Conservation (phyloP, 2,329 filamentous ascomycete genomes). For the Fusarium pilosicola region DNA sequence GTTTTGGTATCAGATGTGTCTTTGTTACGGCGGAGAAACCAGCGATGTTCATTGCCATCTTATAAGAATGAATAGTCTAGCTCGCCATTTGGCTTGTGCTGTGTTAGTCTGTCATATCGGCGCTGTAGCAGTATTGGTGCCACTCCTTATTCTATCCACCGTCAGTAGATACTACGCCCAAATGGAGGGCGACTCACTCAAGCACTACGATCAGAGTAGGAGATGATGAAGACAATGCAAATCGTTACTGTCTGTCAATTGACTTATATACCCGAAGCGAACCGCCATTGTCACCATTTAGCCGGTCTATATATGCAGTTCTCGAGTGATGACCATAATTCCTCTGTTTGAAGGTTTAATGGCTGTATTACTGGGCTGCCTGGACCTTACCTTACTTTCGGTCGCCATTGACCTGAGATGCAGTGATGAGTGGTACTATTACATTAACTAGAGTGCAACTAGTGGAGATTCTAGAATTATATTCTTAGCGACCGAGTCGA, state of each 20-base stretch:
- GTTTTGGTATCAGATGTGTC: slow-evolving; percentile 20
- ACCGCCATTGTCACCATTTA: neutral
- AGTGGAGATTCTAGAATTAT: neutral
- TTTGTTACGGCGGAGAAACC: slow-evolving; percentile 6
- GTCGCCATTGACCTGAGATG: neutral
- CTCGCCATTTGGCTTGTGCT: slow-evolving; percentile 10
- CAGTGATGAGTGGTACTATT: neutral
- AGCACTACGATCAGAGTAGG: no score
- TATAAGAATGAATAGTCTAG: slow-evolving; percentile 10
- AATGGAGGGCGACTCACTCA: neutral
- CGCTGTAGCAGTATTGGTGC: slow-evolving; percentile 46
- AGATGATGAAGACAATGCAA: neutral
- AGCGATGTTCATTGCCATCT: slow-evolving; percentile 26
- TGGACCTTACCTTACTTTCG: neutral
- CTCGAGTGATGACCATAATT: slow-evolving; percentile 1
- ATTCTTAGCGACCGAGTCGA: neutral
- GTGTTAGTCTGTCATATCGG: slow-evolving; percentile 32
- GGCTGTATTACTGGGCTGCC: neutral
- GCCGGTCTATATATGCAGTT: neutral
- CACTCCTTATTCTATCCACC: slow-evolving; percentile 2
- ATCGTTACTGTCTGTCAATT: neutral
- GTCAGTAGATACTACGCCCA: neutral
- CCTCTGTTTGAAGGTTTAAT: no score
- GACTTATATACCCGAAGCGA: neutral
- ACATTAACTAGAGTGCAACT: neutral